phyloP scores from a whole-genome alignment of 768 basidiomycete genomes.

The Suillus subalutaceus region DNA sequence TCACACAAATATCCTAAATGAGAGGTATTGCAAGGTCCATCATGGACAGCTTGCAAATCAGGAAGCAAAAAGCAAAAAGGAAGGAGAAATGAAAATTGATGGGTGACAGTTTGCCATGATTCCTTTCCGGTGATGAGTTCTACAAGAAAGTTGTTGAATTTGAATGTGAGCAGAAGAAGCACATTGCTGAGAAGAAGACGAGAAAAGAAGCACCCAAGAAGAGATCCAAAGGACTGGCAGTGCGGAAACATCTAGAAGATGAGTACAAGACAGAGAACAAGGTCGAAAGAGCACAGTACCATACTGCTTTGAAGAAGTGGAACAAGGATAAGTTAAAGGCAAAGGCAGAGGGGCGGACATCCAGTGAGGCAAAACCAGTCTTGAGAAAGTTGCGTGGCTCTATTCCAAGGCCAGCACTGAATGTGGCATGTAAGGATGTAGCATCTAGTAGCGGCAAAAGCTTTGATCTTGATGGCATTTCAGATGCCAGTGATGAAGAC shows the following conservation, averaged over 20 bases:
- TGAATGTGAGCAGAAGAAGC: constrained; percentile 12
- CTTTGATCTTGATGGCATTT: constrained; percentile 7
- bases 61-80: constrained; percentile 12
- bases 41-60: constrained; percentile 4
- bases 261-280: constrained; percentile 10
- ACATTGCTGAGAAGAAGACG: neutral
- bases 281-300: constrained; percentile 1
- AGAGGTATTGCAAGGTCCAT: constrained; percentile 10
- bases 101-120: constrained; percentile 7
- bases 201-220: constrained; percentile 1
- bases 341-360: constrained; percentile 10
- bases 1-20: constrained; percentile 6
- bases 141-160: constrained; percentile 15
- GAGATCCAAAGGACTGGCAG: constrained; percentile 7
- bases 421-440: neutral
- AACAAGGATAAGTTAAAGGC: neutral
- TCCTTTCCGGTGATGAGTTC: constrained; percentile 13
- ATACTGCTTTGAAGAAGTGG: constrained; percentile 4
- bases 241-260: constrained; percentile 5
- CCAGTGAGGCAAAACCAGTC: neutral
- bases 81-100: constrained; percentile 3
- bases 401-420: constrained; percentile 8
- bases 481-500: constrained; percentile 9
- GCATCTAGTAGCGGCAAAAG: constrained; percentile 2
- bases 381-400: constrained; percentile 7